Percentiles rank a stretch among this genome's conserved stretches.
Evolutionary conservation across 495 filamentous ascomycete species (phyloP).

Genomic region (Pseudomonodictys pantanalensis): DNA sequence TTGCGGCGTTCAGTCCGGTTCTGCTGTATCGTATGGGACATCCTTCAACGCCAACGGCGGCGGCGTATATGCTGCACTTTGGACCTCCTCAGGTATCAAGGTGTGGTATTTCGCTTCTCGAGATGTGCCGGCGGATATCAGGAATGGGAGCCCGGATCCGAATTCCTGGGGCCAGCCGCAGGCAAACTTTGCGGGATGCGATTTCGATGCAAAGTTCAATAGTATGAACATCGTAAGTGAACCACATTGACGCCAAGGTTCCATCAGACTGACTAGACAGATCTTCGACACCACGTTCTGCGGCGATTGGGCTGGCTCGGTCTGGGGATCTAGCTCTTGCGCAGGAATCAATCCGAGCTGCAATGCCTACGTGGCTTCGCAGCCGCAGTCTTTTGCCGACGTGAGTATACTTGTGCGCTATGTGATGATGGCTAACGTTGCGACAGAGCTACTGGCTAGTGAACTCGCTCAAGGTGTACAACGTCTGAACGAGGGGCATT

Average conservation of each 20-base stretch:
- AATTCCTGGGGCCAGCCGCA: slow-evolving; percentile 30
- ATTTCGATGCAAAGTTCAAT: slow-evolving; percentile 33
- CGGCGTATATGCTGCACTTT: slow-evolving; percentile 36
- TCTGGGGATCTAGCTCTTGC: slow-evolving; percentile 29
- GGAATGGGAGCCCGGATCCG: slow-evolving; percentile 32
- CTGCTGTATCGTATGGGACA: slow-evolving; percentile 28
- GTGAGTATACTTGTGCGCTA: background rate
- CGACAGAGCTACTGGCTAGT: slow-evolving; percentile 39
- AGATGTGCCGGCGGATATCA: slow-evolving; percentile 30
- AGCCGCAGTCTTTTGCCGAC: slow-evolving; percentile 37
- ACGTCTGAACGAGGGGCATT: slow-evolving; percentile 8
- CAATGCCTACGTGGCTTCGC: slow-evolving; percentile 36
- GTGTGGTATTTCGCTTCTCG: slow-evolving; percentile 36
- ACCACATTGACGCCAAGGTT: slow-evolving; percentile 44
- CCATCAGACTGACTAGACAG: slow-evolving; percentile 47
- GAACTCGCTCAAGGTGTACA: slow-evolving; percentile 41
- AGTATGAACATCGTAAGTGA: slow-evolving; percentile 35
- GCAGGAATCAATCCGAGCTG: slow-evolving; percentile 30
- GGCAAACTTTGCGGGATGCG: slow-evolving; percentile 36
- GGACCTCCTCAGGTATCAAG: slow-evolving; percentile 34
- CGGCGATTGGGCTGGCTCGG: slow-evolving; percentile 38
- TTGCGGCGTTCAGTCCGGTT: slow-evolving; percentile 28
- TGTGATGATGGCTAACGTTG: background rate
- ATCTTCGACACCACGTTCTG: slow-evolving; percentile 40
- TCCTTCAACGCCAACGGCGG: slow-evolving; percentile 39